phyloP scores from a whole-genome alignment of 257 asterid species.

The Vinca minor region DNA sequence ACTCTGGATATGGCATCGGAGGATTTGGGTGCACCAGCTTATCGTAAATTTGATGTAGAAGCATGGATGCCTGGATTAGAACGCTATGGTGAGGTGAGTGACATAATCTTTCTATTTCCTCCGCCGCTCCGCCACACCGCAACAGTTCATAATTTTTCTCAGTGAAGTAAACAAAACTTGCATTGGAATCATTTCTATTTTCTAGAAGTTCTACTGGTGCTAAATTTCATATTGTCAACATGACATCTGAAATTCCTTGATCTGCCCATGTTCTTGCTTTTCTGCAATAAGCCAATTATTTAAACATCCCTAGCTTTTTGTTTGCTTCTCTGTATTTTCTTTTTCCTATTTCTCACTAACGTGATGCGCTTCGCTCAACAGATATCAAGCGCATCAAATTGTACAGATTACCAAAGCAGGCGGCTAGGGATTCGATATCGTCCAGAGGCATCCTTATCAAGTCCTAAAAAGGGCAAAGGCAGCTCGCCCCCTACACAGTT shows the following conservation, averaged over 20 bases:
- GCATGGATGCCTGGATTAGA: conserved; percentile 99
- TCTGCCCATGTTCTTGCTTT: not conserved
- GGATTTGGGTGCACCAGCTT: conserved; percentile 98
- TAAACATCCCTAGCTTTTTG: too few species aligned
- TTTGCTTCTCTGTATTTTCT: too few species aligned
- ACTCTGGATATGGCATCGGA: conserved; percentile 91
- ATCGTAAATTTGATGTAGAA: conserved; percentile 90
- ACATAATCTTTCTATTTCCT: not conserved
- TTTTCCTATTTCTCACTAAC: not conserved
- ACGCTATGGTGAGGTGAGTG: conserved; percentile 82
- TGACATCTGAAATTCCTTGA: not conserved
- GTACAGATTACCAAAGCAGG: conserved; percentile 95
- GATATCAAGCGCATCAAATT: conserved; percentile 97
- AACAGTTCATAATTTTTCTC: not conserved
- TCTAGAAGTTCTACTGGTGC: not conserved
- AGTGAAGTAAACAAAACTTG: not conserved
- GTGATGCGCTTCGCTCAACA: conserved; percentile 24
- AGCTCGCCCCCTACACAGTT: conserved; percentile 49
- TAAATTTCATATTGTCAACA: not conserved
- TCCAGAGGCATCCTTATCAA: conserved; percentile 51
- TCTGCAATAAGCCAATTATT: not conserved
- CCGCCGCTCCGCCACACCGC: not conserved
- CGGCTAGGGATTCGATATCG: conserved; percentile 83
- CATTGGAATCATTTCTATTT: not conserved
- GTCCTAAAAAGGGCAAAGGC: conserved; percentile 62